Evolutionary conservation across 768 basidiomycete genomes (phyloP), one percentile per base, ranked within the genome.

Genomic region (Mycena rebaudengoi): DNA sequence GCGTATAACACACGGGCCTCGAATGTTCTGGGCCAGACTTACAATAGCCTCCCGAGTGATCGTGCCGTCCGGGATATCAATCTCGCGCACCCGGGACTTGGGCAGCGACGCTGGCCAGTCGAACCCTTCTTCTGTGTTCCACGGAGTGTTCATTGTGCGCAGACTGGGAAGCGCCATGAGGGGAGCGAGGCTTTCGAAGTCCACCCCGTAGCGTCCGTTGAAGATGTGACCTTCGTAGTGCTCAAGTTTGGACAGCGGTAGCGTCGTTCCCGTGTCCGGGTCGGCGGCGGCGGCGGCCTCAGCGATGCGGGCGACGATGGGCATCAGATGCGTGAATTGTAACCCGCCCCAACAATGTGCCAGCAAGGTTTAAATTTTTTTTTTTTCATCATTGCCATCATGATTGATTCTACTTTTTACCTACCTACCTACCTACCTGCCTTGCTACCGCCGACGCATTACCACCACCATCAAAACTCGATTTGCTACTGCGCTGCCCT

Each of bases 151-250:
- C 8, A 55, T 5, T 11, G 41, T 44, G 18, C 53, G 53, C 16
- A 55, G 41, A 18, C 40, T 43, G 7, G 53, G 53, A 10, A 55
- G 53, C 2, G 53, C 53, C 41, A 55, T 43, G 53, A 55, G 53
- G 4, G 53, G 53, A 18, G 53, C 53, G 41, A 55, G 43, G 8
- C 28, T 20, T 30, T 55, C 53, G 7, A 55, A 55, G 41, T 55
- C 53, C 28, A 55, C 53, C 12, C 53, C 53, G 12, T 43, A 30
- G 11, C 16, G 13, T 4, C 53, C 40, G 28, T 55, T 43, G 41
- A 44, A 55, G 11, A 44, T 25, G 3, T 29, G 41, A 1, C 53
- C 53, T 8, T 43, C 39, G 20, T 43, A 55, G 28, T 29, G 53
- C 40, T 41, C 39, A 21, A 55, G 53, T 21, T 43, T 55, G 39